Evolutionary conservation across 306 rosid genomes (phyloP).

Genomic region (Gastrolobium bilobum): DNA sequence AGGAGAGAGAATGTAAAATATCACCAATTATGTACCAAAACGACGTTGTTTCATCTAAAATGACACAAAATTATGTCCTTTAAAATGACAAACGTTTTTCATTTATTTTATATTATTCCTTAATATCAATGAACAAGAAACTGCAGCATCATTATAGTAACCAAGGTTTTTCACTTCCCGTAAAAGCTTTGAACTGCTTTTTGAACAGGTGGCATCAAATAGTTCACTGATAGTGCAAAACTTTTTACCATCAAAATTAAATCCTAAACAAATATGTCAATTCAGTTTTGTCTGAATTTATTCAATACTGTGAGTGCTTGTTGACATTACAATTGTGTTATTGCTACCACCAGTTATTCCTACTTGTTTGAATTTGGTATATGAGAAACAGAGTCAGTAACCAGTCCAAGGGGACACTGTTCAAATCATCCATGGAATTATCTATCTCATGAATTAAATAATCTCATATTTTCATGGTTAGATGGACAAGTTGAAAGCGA

Average conservation of each 20-base stretch:
- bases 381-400: neutral
- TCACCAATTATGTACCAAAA: too few species aligned
- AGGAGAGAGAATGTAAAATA: too few species aligned
- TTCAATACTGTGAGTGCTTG: neutral
- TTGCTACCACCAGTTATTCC: slow-evolving; percentile 31
- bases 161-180: slow-evolving; percentile 18
- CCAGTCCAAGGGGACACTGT: neutral
- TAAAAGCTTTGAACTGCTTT: slow-evolving; percentile 7
- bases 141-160: neutral
- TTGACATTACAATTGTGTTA: slow-evolving; percentile 11
- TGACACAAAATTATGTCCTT: too few species aligned
- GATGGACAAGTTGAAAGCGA: slow-evolving; percentile 24
- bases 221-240: slow-evolving; percentile 9
- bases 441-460: slow-evolving; percentile 4
- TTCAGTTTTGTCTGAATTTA: neutral
- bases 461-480: neutral
- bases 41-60: too few species aligned
- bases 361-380: neutral
- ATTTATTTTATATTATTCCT: too few species aligned
- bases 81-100: too few species aligned
- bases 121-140: neutral
- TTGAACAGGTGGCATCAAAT: slow-evolving; percentile 13
- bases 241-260: neutral
- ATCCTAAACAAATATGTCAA: slow-evolving; percentile 7
- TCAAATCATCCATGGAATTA: slow-evolving; percentile 9